phyloP scores from a whole-genome alignment of 768 basidiomycete genomes.

The Lepiota venenata region DNA sequence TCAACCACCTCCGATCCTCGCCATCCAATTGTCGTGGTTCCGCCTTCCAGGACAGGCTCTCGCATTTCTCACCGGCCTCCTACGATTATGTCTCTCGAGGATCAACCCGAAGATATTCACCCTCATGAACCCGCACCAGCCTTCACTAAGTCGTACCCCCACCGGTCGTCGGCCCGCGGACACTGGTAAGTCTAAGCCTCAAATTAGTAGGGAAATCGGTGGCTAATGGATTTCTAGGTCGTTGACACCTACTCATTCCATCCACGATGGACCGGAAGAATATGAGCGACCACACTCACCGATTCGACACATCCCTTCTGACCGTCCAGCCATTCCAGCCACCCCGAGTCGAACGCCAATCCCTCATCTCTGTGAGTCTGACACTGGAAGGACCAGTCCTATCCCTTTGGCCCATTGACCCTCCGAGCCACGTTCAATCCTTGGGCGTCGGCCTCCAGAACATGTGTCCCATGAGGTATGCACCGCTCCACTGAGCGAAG shows the following conservation, averaged over 20 bases:
- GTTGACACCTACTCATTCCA: constrained; percentile 12
- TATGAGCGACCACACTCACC: background rate
- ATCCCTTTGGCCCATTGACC: background rate
- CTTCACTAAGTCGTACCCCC: constrained; percentile 10
- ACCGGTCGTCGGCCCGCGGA: constrained; percentile 1
- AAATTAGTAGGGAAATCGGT: background rate
- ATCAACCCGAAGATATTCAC: constrained; percentile 14
- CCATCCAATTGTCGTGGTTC: constrained; percentile 19
- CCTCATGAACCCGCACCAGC: constrained; percentile 1
- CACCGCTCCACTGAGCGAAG: constrained; percentile 13
- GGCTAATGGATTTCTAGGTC: constrained; percentile 5
- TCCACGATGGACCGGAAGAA: constrained; percentile 1
- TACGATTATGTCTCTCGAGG: constrained; percentile 20
- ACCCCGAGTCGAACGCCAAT: constrained; percentile 4
- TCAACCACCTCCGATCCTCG: constrained; percentile 2
- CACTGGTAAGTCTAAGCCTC: background rate
- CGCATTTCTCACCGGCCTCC: constrained; percentile 18
- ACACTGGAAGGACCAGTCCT: background rate
- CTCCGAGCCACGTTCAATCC: background rate
- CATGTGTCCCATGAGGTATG: constrained; percentile 7
- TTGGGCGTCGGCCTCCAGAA: background rate
- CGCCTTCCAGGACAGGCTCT: constrained; percentile 14
- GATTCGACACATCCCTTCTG: background rate
- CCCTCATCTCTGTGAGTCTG: background rate
- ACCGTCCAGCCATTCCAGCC: background rate